Evolutionary conservation across 2,329 filamentous ascomycete genomes (phyloP).

Genomic region (Hypoxylon sp.): DNA sequence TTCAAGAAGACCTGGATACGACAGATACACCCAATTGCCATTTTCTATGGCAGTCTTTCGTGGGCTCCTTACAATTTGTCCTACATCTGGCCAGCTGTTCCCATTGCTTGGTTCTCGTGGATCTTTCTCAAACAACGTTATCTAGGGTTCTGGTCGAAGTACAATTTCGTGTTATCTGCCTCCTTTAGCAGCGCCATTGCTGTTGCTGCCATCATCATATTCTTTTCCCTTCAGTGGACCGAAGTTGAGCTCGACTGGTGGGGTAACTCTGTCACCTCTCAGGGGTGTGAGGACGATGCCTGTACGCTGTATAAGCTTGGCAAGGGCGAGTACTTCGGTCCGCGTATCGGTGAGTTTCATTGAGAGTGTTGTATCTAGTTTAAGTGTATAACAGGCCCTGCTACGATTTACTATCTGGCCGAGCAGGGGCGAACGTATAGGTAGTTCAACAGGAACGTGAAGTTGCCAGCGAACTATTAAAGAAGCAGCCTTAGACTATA

Average conservation of each 20-base stretch:
- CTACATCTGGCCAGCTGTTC: slow-evolving; percentile 64
- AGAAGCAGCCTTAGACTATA: background rate
- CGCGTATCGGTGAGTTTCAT: slow-evolving; percentile 57
- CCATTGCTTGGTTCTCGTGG: slow-evolving; percentile 63
- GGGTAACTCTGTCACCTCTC: slow-evolving; percentile 61
- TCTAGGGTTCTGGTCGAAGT: slow-evolving; percentile 51
- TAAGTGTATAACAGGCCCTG: background rate
- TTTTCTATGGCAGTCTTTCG: slow-evolving; percentile 48
- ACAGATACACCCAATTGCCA: slow-evolving; percentile 50
- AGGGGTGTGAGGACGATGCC: slow-evolving; percentile 60
- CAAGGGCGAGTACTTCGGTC: slow-evolving; percentile 53
- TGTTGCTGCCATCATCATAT: slow-evolving; percentile 49
- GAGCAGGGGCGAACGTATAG: background rate
- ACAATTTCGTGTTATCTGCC: slow-evolving; percentile 51
- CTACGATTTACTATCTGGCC: background rate
- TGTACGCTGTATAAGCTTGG: slow-evolving; percentile 57
- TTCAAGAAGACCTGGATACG: slow-evolving; percentile 47
- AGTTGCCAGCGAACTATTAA: background rate
- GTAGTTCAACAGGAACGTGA: background rate
- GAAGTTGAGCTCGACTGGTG: slow-evolving; percentile 58
- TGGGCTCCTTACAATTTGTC: slow-evolving; percentile 60
- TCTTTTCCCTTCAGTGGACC: slow-evolving; percentile 49
- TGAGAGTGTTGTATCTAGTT: slow-evolving; percentile 36
- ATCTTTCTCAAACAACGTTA: slow-evolving; percentile 55
- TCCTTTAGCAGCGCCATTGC: slow-evolving; percentile 50